Base-by-base conservation (phyloP, 2,329 filamentous ascomycete species). In the Rhinocladiella similis region DNA sequence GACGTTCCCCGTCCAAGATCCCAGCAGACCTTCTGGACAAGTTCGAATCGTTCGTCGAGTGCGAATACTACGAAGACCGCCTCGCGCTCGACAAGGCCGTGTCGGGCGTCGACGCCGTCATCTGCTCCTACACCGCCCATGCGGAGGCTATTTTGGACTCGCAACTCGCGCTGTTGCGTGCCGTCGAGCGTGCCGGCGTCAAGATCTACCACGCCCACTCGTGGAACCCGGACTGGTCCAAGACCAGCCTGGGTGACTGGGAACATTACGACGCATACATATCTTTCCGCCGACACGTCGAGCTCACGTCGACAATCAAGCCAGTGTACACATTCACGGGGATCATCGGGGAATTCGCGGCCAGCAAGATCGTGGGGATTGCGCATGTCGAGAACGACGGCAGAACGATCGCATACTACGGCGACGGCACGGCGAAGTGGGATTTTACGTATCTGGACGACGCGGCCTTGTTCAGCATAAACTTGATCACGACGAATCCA, bases 221-320 rank as follows among this genome's bases (percentile, higher is more conserved):
- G 9, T 73, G 72, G 71, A 73, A 66, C 56, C 56, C 62, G 36
- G 70, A 73, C 53, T 73, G 70, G 71, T 27, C 14, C n/a, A 35
- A 65, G 57, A 0, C 61, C 62, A 12, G 49, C 69, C 27, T 45
- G 57, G 29, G 29, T 9, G 29, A 12, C 63, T 72, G 2, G 66
- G 69, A 73, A 48, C 56, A 55, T n/a, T 75, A 75, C 57, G 70
- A 74, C 53, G 35, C 66, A 0, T 66, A 67, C 56, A 69, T 71
- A 14, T 57, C 66, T n/a, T 73, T 75, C 43, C 54, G 63, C n/a
- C 22, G n/a, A 2, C 53, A 51, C 18, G 53, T 45, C 27, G 60
- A 66, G 22, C 12, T 50, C 29, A 67, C 66, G 2, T 66, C 59
- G 20, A 38, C 46, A 3, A 65, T 74, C 29, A 66, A 67, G 13